Evolutionary conservation across 1,284 basidiomycete genomes (phyloP).

Genomic region (Schizopora paradoxa): DNA sequence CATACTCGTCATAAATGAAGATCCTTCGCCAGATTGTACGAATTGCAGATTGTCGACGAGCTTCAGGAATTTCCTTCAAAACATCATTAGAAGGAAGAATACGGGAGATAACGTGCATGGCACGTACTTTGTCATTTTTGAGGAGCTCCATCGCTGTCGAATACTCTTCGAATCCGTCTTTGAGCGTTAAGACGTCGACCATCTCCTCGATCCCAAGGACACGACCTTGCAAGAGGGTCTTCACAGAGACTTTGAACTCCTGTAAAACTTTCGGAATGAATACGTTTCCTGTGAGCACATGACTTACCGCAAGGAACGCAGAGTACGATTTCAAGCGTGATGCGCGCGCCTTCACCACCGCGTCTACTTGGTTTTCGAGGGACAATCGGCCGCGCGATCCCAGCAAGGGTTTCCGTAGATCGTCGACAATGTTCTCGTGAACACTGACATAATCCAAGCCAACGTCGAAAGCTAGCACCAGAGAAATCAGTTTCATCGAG

Average conservation of each 20-base stretch:
- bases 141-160: conserved; percentile 61
- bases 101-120: not conserved
- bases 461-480: conserved; percentile 58
- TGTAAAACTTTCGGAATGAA: conserved; percentile 23
- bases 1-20: conserved; percentile 84
- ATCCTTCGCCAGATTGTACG: conserved; percentile 81
- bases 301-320: conserved; percentile 43
- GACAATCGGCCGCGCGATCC: conserved; percentile 53
- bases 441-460: conserved; percentile 71
- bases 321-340: conserved; percentile 38
- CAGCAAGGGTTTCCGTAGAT: conserved; percentile 48
- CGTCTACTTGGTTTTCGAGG: conserved; percentile 62
- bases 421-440: conserved; percentile 55
- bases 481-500: conserved; percentile 11
- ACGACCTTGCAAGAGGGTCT: conserved; percentile 63
- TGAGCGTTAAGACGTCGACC: conserved; percentile 66
- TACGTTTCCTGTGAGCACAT: not conserved
- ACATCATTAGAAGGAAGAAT: not conserved
- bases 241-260: conserved; percentile 62
- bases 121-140: conserved; percentile 45
- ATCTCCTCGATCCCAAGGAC: conserved; percentile 63
- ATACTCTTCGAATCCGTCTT: conserved; percentile 60
- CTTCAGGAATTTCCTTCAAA: conserved; percentile 59
- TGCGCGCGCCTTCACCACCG: conserved; percentile 52
- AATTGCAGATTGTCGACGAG: conserved; percentile 63